These are phyloP conservation scores for Orobanche coerulescens DNA, from an alignment of 257 asterid species.

Conservation along the genomic window DNA sequence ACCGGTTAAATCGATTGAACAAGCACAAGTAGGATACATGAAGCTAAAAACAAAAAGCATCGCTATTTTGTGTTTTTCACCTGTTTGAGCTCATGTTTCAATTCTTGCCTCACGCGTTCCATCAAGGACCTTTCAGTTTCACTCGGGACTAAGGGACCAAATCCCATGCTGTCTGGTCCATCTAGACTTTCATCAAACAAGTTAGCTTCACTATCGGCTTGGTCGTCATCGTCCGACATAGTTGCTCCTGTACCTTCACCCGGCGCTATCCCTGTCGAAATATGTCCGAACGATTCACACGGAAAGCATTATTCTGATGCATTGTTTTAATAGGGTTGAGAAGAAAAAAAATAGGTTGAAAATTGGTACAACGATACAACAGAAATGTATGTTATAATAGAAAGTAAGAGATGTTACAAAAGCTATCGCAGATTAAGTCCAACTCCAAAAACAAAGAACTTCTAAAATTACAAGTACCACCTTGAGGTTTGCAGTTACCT, in stretches of 20 bases:
- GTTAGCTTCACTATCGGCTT: constrained; percentile 76
- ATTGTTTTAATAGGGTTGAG: constrained; percentile 3
- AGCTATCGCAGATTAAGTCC: no score
- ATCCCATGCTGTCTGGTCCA: constrained; percentile 83
- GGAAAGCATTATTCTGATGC: no score
- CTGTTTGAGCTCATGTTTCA: constrained; percentile 95
- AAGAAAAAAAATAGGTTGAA: neutral
- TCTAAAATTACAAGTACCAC: no score
- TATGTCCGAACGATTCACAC: no score
- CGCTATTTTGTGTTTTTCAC: constrained; percentile 25
- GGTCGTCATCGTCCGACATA: constrained; percentile 97
- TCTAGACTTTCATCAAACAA: constrained; percentile 84
- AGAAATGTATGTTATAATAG: no score
- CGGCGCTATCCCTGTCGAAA: constrained; percentile 75
- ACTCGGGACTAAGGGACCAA: constrained; percentile 83
- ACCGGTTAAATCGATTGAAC: neutral
- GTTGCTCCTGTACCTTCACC: constrained; percentile 98
- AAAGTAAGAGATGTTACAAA: no score
- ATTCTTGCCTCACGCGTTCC: constrained; percentile 96
- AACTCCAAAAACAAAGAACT: no score
- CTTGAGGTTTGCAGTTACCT: no score
- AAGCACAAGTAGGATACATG: neutral
- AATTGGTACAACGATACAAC: no score
- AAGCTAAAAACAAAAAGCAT: neutral
- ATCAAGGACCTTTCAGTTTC: constrained; percentile 93